Base-by-base conservation (phyloP, 805 yeast species). In the Jamesozyma jinghongensis region DNA sequence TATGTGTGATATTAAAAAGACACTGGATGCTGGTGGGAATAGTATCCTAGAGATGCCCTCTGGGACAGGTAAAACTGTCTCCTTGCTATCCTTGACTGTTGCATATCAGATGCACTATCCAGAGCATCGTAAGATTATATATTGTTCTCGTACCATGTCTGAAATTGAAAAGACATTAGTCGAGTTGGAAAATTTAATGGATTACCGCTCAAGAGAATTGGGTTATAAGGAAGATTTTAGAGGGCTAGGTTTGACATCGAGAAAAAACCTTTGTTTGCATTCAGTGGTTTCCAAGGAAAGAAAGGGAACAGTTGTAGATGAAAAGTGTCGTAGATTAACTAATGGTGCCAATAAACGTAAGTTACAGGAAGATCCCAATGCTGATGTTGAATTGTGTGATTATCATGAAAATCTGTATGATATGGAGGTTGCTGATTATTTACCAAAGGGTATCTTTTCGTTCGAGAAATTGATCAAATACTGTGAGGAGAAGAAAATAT, bases 121-220 rank as follows among this genome's bases (percentile, higher is more conserved):
- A 8, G 97, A 90, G 55, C 95, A 86, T 56, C 67, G 65, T 42
- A 92, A 90, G 69, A 79, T 92, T 50, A 85, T 92, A 5, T 92
- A 92, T 64, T 92, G 99, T 63, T 92, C 98, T 4, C 97, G 99
- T 73, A 92, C 99, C 27, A 92, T 92, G 97, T 85, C 97, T 10
- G 99, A 92, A 66, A 92, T 92, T 59, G 98, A 92, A 65, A 92
- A 92, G 65, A 97, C 98, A 0, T 67, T 92, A 56, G 85, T 90
- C 6, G 99, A 92, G 67, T 70, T 92, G 68, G 79, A 84, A 46
- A 78, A 76, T 41, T 70, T 92, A 53, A 92, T 92, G 97, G 85
- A 77, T 41, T 92, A 74, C 57, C 73, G 99, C 50, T 64, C 87
- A 2, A 70, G 77, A 37, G 95, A 85, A 56, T 68, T 92, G 37